phyloP scores from a whole-genome alignment of 352 stramenopile species.

The Pythium scleroteichum region DNA sequence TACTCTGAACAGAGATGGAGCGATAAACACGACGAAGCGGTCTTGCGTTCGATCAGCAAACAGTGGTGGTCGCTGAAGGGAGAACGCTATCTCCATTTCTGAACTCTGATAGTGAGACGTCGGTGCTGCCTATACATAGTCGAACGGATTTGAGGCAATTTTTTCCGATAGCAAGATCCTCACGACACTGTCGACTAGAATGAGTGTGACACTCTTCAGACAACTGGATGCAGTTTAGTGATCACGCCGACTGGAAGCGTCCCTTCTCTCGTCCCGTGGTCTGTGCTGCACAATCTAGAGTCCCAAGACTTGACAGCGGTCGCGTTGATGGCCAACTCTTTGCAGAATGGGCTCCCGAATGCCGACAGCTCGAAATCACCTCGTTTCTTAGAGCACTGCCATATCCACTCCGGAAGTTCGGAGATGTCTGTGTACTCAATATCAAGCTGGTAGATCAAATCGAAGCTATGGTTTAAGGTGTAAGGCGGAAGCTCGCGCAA shows the following conservation, averaged over 20 bases:
- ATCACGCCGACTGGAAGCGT: too few relatives aligned
- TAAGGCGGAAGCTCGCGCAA: constrained; percentile 2
- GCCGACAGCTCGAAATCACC: not conserved
- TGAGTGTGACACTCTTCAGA: too few relatives aligned
- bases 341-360: constrained; percentile 11
- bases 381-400: not conserved
- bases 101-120: too few relatives aligned
- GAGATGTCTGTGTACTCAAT: constrained; percentile 16
- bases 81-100: too few relatives aligned
- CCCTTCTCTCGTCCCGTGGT: not conserved
- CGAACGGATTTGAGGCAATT: too few relatives aligned
- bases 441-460: not conserved
- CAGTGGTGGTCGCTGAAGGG: too few relatives aligned
- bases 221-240: too few relatives aligned
- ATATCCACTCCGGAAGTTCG: constrained; percentile 10
- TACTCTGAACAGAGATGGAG: not conserved
- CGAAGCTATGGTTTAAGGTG: not conserved
- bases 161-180: too few relatives aligned
- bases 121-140: too few relatives aligned
- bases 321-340: constrained; percentile 3
- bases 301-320: not conserved
- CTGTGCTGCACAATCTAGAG: not conserved
- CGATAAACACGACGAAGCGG: too few relatives aligned
- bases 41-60: too few relatives aligned
- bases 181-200: too few relatives aligned